Evolutionary conservation across 306 rosid species (phyloP).

Genomic region (Acacia confusa): DNA sequence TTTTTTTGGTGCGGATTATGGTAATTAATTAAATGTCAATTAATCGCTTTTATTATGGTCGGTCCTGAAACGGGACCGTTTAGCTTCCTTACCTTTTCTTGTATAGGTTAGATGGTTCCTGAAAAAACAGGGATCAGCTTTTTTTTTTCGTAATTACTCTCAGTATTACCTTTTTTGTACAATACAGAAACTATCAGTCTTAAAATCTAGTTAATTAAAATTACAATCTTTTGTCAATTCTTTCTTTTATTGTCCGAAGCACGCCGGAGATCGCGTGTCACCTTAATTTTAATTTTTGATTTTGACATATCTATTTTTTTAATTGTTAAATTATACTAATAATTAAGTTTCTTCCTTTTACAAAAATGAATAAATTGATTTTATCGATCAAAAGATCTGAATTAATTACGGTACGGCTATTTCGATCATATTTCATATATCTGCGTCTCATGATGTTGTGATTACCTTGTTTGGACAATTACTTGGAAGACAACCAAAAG

Average conservation of each 20-base stretch:
- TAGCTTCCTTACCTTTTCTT: constrained; percentile 5
- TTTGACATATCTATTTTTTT: background rate
- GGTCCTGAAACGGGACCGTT: constrained; percentile 27
- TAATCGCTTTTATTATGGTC: background rate
- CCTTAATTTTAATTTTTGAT: background rate
- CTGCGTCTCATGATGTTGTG: background rate
- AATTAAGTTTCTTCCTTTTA: background rate
- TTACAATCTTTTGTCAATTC: background rate
- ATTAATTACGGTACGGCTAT: background rate
- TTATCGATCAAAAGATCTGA: background rate
- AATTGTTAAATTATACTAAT: background rate
- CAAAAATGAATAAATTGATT: background rate
- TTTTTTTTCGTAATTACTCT: background rate
- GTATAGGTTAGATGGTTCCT: constrained; percentile 17
- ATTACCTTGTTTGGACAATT: background rate
- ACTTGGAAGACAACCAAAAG: background rate
- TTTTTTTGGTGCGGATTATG: constrained; percentile 13
- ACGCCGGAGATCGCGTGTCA: background rate
- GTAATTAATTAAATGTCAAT: background rate
- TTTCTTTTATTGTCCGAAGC: background rate
- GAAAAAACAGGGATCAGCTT: background rate
- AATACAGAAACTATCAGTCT: constrained; percentile 29
- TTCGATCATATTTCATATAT: background rate
- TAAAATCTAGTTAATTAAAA: constrained; percentile 33
- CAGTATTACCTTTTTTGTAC: background rate